phyloP scores from a whole-genome alignment of 1,284 basidiomycete species.

The Rhizopogon hawkerae region DNA sequence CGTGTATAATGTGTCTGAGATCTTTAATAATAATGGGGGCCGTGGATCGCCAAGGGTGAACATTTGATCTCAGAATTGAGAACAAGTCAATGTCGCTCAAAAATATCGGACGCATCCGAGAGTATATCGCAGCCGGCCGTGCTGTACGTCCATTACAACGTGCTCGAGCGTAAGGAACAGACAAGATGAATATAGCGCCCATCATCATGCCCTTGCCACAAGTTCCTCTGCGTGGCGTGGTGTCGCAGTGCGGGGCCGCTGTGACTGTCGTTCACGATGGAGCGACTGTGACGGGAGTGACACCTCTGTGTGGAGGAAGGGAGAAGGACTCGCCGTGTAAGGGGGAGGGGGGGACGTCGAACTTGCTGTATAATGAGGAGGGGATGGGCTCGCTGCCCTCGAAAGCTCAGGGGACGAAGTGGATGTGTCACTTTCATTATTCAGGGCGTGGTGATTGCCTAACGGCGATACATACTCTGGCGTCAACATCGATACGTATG shows the following conservation, averaged over 20 bases:
- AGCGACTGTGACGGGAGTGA: background rate
- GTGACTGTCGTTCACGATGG: background rate
- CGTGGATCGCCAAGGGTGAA: background rate
- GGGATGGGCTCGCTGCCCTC: background rate
- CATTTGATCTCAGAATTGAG: background rate
- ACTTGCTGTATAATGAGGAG: background rate
- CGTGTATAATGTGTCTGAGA: no score
- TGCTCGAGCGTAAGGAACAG: no score
- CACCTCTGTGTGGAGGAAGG: background rate
- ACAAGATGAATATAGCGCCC: no score
- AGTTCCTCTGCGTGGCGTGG: background rate
- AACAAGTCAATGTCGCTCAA: no score
- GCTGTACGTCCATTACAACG: no score
- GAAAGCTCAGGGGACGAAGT: background rate
- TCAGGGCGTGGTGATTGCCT: background rate
- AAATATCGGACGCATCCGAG: no score
- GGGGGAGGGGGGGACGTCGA: no score
- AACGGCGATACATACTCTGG: no score
- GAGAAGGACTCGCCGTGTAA: background rate
- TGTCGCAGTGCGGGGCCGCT: background rate
- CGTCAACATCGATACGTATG: no score
- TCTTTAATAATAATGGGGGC: background rate
- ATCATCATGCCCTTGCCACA: background rate
- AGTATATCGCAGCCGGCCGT: background rate
- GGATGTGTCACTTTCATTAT: background rate